Evolutionary conservation across 2,329 filamentous ascomycete genomes (phyloP), one percentile per base, ranked within the genome.

Genomic region (Paraconiothyrium brasiliense): DNA sequence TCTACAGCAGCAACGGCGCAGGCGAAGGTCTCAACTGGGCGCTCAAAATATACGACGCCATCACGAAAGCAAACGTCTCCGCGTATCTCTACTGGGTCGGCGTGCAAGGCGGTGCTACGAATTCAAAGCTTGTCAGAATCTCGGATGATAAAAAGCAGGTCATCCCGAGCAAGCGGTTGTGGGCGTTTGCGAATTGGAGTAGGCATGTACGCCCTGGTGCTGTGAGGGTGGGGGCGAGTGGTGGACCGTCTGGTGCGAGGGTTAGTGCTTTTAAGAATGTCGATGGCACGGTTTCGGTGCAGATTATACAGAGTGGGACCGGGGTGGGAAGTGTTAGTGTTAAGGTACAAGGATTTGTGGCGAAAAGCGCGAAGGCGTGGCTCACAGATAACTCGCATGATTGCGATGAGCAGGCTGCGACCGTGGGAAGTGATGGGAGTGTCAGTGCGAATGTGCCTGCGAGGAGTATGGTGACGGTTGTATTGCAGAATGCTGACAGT

Each of bases 41-140:
- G 1, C 83, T 82, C 67, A 83, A 84, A 67, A 83, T 87, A 57
- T 83, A 84, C 49, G 77, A 78, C 32, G 84, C 81, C 11, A 76
- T 87, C 10, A 77, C 83, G 13, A 79, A 78, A 62, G 80, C 78
- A 32, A 82, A 84, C 62, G 74, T 81, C 1, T 83, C 81, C 3
- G 85, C 80, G 0, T 87, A 86, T 67, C 76, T 87, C 1, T 87
- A 85, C 73, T 87, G 85, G 85, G 79, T 84, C 67, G 84, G 84
- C 30, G 71, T 72, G 2, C 78, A 80, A 59, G 78, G 75, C 58
- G 78, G 77, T 43, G 75, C 78, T 22, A 77, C 73, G 34, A 79
- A 76, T 66, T 70, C 67, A 48, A 76, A 72, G 54, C 72, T 79
- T 22, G 69, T 80, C 54, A 70, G 77, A 55, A 76, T 78, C 34